Percentiles rank a stretch among this genome's conserved stretches.
These are phyloP conservation scores for Stagonosporopsis cucurbitacearum DNA, from an alignment of 2,329 filamentous ascomycete genomes.

Conservation along the genomic window DNA sequence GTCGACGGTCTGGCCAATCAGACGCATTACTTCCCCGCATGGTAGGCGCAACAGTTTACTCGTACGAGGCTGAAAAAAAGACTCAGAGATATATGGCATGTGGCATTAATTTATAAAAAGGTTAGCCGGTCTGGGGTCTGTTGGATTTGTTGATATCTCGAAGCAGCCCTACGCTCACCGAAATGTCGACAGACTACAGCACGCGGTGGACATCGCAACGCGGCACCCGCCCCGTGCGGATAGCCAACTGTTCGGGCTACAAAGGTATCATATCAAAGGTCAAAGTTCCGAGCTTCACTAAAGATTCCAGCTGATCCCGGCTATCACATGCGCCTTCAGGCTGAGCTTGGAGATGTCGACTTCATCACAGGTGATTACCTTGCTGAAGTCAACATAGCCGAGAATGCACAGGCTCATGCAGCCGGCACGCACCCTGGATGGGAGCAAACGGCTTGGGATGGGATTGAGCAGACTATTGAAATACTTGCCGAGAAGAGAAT, in stretches of 20 bases:
- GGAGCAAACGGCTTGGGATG: slow-evolving; percentile 58
- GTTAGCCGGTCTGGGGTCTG: background rate
- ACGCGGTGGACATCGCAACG: slow-evolving; percentile 38
- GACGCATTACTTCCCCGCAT: slow-evolving; percentile 20
- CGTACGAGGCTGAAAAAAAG: background rate
- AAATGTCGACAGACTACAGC: slow-evolving; percentile 28
- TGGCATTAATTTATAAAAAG: background rate
- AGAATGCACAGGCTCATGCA: slow-evolving; percentile 53
- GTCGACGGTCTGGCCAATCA: slow-evolving; percentile 26
- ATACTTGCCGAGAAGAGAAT: slow-evolving; percentile 58
- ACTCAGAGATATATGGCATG: background rate
- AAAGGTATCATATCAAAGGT: slow-evolving; percentile 24
- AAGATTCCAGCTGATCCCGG: slow-evolving; percentile 43
- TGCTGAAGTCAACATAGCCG: slow-evolving; percentile 55
- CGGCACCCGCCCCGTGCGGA: slow-evolving; percentile 42
- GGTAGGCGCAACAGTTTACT: background rate
- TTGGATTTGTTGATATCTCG: background rate
- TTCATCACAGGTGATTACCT: slow-evolving; percentile 53
- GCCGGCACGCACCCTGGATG: slow-evolving; percentile 53
- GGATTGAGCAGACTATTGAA: slow-evolving; percentile 54
- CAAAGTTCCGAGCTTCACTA: background rate
- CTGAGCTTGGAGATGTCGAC: slow-evolving; percentile 46
- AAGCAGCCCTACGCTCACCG: background rate
- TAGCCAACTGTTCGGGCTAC: slow-evolving; percentile 50
- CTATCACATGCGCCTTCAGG: slow-evolving; percentile 47